Evolutionary conservation across 225 moss, liverwort and hornwort genomes (phyloP).

Genomic region (Straminergon stramineum): DNA sequence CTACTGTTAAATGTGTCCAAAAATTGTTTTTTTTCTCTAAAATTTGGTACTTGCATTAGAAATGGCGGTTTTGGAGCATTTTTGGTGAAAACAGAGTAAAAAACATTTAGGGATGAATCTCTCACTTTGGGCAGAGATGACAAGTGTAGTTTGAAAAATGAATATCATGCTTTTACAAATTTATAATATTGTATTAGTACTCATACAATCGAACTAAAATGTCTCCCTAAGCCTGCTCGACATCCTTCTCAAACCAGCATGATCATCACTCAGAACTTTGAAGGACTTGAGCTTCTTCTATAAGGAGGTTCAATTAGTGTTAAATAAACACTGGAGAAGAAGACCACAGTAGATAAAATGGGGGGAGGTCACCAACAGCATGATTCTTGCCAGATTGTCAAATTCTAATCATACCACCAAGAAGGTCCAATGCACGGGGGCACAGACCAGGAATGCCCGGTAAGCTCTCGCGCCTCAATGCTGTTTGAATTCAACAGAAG

Average conservation of each 20-base stretch:
- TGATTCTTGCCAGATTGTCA: neutral
- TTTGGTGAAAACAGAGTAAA: too few relatives aligned
- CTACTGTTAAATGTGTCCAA: too few relatives aligned
- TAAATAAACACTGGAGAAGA: neutral
- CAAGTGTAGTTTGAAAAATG: neutral
- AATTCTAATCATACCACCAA: neutral
- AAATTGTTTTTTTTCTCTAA: too few relatives aligned
- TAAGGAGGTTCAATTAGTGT: neutral
- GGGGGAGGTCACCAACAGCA: neutral
- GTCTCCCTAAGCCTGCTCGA: neutral
- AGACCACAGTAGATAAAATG: neutral
- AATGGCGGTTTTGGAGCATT: too few relatives aligned
- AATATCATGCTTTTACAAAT: neutral
- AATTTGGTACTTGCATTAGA: too few relatives aligned
- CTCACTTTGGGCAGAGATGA: too few relatives aligned
- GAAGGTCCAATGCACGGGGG: neutral
- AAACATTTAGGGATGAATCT: too few relatives aligned
- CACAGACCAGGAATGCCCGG: slow-evolving; percentile 11
- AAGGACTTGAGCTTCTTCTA: neutral
- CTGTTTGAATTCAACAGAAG: slow-evolving; percentile 29
- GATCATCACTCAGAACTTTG: neutral
- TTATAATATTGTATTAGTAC: neutral
- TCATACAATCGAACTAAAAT: neutral
- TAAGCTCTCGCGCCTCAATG: slow-evolving; percentile 31
- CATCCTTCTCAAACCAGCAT: neutral